Evolutionary conservation across 768 basidiomycete species (phyloP).

Genomic region (Xerocomellus intermedius): DNA sequence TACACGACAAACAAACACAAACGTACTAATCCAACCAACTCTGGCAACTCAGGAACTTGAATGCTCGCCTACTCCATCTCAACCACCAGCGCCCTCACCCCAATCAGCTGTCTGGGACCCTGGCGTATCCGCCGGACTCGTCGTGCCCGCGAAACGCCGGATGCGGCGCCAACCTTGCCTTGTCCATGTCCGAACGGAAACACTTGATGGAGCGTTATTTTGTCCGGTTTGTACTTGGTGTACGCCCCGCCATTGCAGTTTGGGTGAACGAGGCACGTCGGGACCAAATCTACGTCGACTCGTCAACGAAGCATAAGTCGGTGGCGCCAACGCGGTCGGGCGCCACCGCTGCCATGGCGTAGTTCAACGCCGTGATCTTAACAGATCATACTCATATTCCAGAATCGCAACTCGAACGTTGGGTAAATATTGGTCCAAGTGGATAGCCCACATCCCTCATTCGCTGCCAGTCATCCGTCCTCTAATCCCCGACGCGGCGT

Average conservation of each 20-base stretch:
- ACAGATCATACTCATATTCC: no score
- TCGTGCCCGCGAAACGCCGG: conserved; percentile 27
- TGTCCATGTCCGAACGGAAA: conserved; percentile 38
- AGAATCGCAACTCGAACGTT: no score
- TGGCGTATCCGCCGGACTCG: conserved; percentile 31
- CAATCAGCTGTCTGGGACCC: conserved; percentile 38
- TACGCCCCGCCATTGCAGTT: conserved; percentile 22
- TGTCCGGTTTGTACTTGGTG: conserved; percentile 33
- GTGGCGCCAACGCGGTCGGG: conserved; percentile 38
- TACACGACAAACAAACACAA: no score
- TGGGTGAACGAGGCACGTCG: conserved; percentile 34
- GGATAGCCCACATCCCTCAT: no score
- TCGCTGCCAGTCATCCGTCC: no score
- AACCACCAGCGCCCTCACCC: conserved; percentile 40
- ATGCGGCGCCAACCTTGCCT: conserved; percentile 39
- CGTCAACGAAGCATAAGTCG: conserved; percentile 34
- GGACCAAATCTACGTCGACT: conserved; percentile 31
- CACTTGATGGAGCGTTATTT: conserved; percentile 40
- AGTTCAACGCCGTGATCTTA: no score
- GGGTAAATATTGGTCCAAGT: no score
- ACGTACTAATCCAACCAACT: no score
- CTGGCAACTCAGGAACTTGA: no score
- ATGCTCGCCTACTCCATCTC: conserved; percentile 26
- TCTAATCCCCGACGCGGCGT: no score
- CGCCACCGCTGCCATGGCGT: no score